Conservation (phyloP, 2,329 filamentous ascomycete species). For the Talaromyces rugulosus region DNA sequence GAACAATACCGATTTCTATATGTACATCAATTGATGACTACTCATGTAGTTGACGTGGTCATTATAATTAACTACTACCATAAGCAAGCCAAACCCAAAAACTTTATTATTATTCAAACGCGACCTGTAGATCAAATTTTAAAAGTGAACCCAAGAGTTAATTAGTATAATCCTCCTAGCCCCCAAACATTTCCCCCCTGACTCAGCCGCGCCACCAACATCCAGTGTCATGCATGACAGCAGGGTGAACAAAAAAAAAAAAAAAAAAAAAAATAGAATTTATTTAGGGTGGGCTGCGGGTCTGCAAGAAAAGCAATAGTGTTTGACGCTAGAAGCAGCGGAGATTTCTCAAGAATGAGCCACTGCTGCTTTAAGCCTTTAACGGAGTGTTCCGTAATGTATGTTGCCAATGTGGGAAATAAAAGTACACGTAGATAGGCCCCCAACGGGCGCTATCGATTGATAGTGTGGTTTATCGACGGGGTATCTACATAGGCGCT, state of each 20-base stretch:
- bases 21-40: too few species aligned
- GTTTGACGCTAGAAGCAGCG: not conserved
- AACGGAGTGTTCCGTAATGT: too few species aligned
- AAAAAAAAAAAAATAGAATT: not conserved
- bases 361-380: too few species aligned
- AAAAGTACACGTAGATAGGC: not conserved
- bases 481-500: not conserved
- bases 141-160: not conserved
- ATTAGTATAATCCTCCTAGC: too few species aligned
- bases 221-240: too few species aligned
- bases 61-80: too few species aligned
- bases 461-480: not conserved
- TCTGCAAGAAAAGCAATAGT: not conserved
- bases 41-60: too few species aligned
- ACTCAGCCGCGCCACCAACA: not conserved
- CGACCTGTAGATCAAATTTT: not conserved
- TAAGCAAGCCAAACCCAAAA: not conserved
- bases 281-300: not conserved
- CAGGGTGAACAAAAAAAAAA: not conserved
- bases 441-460: not conserved
- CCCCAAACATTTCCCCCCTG: too few species aligned
- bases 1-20: too few species aligned
- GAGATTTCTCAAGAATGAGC: not conserved
- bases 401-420: too few species aligned
- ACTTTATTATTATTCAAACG: not conserved